Percentiles rank a stretch among this genome's conserved stretches.
Evolutionary conservation across 306 rosid species (phyloP).

Genomic region (Phaseolus lunatus): DNA sequence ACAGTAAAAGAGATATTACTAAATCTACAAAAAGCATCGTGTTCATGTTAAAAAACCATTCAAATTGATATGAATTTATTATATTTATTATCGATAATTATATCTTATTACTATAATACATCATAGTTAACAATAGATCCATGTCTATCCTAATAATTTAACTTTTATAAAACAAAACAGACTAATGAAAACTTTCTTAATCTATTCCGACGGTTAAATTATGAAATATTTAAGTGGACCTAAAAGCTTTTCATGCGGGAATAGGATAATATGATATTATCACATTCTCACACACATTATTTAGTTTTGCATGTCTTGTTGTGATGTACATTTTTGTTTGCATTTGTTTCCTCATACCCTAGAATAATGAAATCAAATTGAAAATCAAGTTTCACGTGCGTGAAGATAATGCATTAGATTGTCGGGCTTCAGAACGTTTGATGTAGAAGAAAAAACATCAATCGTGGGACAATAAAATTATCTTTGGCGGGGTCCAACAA

Average conservation of each 20-base stretch:
- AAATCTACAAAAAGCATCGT: not conserved
- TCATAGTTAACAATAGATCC: too few relatives aligned
- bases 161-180: not conserved
- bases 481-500: conserved; percentile 7
- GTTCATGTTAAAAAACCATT: not conserved
- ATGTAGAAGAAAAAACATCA: not conserved
- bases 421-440: not conserved
- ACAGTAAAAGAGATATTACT: not conserved
- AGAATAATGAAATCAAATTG: not conserved
- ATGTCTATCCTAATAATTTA: not conserved
- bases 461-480: not conserved
- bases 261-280: not conserved
- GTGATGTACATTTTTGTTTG: conserved; percentile 1
- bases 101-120: too few relatives aligned
- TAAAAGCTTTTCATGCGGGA: not conserved
- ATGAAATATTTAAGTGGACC: not conserved
- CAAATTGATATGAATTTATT: not conserved
- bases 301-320: not conserved
- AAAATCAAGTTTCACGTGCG: conserved; percentile 30
- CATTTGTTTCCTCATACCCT: not conserved
- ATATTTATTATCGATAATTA: not conserved
- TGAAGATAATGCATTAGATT: conserved; percentile 18
- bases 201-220: not conserved
- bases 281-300: not conserved
- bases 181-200: not conserved